These are phyloP conservation scores for Vitis hybrid DNA, from an alignment of 177 flowering plant species.

Conservation along the genomic window DNA sequence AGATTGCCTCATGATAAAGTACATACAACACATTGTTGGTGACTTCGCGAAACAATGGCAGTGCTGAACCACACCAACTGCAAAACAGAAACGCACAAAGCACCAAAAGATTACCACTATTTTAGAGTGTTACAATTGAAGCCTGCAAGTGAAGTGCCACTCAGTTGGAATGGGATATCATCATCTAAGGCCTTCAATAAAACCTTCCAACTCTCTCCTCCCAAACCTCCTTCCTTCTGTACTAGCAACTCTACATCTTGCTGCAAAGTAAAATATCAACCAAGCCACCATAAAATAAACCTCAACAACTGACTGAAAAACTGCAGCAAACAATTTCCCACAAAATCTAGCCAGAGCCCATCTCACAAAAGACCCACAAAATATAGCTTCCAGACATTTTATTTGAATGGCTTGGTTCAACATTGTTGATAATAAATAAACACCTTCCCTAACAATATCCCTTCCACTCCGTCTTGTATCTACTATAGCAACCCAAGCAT, in stretches of 20 bases:
- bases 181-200: conserved; percentile 61
- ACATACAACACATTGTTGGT: conserved; percentile 40
- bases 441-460: conserved; percentile 84
- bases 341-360: conserved; percentile 41
- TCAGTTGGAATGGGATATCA: conserved; percentile 28
- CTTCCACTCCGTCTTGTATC: conserved; percentile 71
- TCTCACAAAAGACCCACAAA: conserved; percentile 63
- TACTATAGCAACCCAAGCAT: conserved; percentile 84
- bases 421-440: conserved; percentile 66
- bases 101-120: conserved; percentile 34
- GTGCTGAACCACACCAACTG: conserved; percentile 24
- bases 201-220: conserved; percentile 69
- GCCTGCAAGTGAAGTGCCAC: conserved; percentile 15
- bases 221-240: conserved; percentile 67
- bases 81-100: conserved; percentile 18
- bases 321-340: conserved; percentile 50
- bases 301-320: conserved; percentile 73
- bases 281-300: conserved; percentile 93
- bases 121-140: conserved; percentile 25
- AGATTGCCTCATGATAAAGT: conserved; percentile 38
- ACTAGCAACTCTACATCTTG: conserved; percentile 61
- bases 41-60: conserved; percentile 22
- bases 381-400: conserved; percentile 67
- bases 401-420: conserved; percentile 62
- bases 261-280: conserved; percentile 77